These are phyloP conservation scores for Epichloe baconii DNA, from an alignment of 2,329 filamentous ascomycete species.

Conservation along the genomic window DNA sequence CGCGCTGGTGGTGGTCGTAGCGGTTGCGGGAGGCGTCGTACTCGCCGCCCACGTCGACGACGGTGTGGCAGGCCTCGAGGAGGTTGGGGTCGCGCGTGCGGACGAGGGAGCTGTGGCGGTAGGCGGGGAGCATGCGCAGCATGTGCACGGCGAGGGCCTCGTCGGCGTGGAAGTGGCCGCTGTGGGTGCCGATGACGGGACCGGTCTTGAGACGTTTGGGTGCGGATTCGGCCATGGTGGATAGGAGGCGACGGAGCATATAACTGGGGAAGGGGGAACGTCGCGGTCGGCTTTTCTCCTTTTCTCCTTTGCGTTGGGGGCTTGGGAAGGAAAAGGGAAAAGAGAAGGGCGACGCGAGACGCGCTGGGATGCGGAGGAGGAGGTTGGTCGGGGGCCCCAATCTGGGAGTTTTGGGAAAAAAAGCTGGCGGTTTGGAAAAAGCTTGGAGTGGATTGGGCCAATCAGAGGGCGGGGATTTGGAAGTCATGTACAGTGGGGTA, in stretches of 20 bases:
- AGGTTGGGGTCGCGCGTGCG: conserved; percentile 75
- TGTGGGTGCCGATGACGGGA: conserved; percentile 81
- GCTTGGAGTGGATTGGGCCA: not conserved
- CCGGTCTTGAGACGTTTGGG: conserved; percentile 66
- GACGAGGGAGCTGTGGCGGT: conserved; percentile 59
- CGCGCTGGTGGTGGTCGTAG: conserved; percentile 96
- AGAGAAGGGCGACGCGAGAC: not conserved
- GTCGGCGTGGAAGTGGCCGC: conserved; percentile 97
- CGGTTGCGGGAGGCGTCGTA: conserved; percentile 67
- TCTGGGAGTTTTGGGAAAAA: too few relatives aligned
- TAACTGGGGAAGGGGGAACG: not conserved
- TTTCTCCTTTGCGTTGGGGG: not conserved
- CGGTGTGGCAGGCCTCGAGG: conserved; percentile 76
- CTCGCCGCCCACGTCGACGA: conserved; percentile 94
- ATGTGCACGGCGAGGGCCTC: conserved; percentile 95
- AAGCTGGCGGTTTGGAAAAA: not conserved
- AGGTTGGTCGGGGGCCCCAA: too few relatives aligned
- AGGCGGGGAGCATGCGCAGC: conserved; percentile 76
- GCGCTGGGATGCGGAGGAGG: not conserved
- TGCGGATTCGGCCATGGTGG: conserved; percentile 45
- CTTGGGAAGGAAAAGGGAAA: not conserved
- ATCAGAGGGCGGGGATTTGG: not conserved
- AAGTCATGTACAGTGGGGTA: not conserved
- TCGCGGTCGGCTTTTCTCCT: too few relatives aligned
- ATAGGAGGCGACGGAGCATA: conserved; percentile 21